phyloP scores from a whole-genome alignment of 805 yeast genomes.

The Monosporozyma aerobia region DNA sequence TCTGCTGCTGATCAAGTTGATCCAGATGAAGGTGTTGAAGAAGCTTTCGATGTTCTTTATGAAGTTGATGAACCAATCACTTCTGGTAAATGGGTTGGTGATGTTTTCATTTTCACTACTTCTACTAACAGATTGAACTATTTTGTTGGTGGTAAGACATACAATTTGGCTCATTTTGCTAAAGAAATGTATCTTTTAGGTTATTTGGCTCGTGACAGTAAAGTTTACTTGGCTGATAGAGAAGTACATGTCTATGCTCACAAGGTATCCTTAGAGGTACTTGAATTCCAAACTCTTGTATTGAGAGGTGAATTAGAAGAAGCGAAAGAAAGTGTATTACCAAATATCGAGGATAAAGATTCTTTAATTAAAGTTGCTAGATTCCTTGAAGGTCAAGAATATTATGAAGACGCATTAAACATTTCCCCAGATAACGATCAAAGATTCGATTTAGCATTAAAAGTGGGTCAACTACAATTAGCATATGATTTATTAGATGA shows the following conservation, averaged over 20 bases:
- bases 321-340: constrained; percentile 51
- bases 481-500: constrained; percentile 60
- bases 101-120: constrained; percentile 89
- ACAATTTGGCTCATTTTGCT: constrained; percentile 88
- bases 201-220: constrained; percentile 82
- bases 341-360: constrained; percentile 48
- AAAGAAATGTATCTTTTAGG: constrained; percentile 80
- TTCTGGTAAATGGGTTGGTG: constrained; percentile 95
- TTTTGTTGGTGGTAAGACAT: constrained; percentile 87
- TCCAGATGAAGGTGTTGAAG: constrained; percentile 83
- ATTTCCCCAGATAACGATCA: constrained; percentile 85
- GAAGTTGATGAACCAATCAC: constrained; percentile 75
- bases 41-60: constrained; percentile 71
- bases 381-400: constrained; percentile 90
- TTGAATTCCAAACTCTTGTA: constrained; percentile 93
- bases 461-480: constrained; percentile 58
- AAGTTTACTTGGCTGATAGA: constrained; percentile 84
- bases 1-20: constrained; percentile 48
- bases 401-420: constrained; percentile 69
- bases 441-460: constrained; percentile 79
- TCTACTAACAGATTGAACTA: constrained; percentile 81
- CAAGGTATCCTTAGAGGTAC: constrained; percentile 70
- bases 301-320: constrained; percentile 89
- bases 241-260: constrained; percentile 76
- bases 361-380: constrained; percentile 76